Evolutionary conservation across 495 filamentous ascomycete species (phyloP), one percentile per base, ranked within the genome.

Genomic region (Physcia stellaris): DNA sequence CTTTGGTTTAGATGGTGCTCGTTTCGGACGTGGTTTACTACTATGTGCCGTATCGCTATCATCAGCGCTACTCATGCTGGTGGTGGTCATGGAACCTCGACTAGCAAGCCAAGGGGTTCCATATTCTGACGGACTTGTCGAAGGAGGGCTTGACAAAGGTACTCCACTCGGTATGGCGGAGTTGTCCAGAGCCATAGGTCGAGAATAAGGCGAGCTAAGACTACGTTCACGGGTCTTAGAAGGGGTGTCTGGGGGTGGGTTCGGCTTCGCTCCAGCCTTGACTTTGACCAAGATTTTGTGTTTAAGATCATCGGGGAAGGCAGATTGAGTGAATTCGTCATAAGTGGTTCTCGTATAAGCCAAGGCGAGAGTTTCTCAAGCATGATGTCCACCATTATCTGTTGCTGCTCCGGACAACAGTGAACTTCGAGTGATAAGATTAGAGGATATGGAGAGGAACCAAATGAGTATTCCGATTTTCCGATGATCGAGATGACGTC

Each of bases 401-500:
- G 61, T 55, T 98, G 90, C 49, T 94, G 88, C 35, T 79, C 68
- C 7, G 75, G 56, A 46, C 70, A 77, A 67, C 90, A 98, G 54
- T 94, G 90, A 13, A 98, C 87, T 51, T 98, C 90, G 17, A 98
- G 78, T 12, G 90, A 96, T 32, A 98, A 70, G 57, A 87, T 92
- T 6, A 98, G 68, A 6, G 90, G 90, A 43, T 86, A 94, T 12
- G 66, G 71, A 2, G 80, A 82, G 19, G 77, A 73, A 32, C 72
- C 63, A 51, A 98, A 98, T 11, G 90, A 88, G 51, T 95, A 93
- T n/a, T n/a, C n/a, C n/a, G n/a, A n/a, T 49, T 85, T 86, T 47
- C 82, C 80, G 57, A 98, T 88, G 40, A 87, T 86, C 15, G 79
- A 79, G 56, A 98, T 83, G 43, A 86, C 86, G 54, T 95, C 86